Conservation (phyloP, 352 stramenopile species). For the Phytophthora hibernalis region DNA sequence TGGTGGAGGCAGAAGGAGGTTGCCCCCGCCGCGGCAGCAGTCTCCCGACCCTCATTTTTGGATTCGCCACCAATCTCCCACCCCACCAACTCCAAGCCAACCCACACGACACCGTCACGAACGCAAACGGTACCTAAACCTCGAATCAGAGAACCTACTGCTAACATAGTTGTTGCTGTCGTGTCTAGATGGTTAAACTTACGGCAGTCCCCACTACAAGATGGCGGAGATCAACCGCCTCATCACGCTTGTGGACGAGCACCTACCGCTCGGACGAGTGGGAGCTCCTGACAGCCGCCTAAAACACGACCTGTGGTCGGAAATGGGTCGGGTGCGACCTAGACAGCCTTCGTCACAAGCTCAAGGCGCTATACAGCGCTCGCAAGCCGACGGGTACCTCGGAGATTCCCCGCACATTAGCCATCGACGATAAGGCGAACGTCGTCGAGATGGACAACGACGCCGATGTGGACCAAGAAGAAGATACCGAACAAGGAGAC, state of each 20-base stretch:
- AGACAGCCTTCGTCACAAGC: background rate
- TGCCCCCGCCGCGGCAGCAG: background rate
- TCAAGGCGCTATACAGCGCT: background rate
- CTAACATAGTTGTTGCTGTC: background rate
- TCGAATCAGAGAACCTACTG: background rate
- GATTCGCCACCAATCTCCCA: background rate
- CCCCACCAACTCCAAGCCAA: background rate
- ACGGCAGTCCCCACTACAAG: background rate
- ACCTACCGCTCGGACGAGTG: background rate
- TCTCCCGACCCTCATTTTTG: background rate
- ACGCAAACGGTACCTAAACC: background rate
- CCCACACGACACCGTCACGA: background rate
- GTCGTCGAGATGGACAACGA: too few species aligned
- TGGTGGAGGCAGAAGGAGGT: too few species aligned
- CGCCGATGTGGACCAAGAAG: too few species aligned
- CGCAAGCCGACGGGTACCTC: background rate
- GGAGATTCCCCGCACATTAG: background rate
- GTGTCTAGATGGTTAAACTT: background rate
- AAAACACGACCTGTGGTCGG: background rate
- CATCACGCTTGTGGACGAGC: background rate
- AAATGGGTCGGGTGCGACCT: background rate
- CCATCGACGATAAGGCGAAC: background rate
- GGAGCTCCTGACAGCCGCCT: background rate
- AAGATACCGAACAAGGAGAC: too few species aligned
- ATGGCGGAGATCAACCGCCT: too few species aligned